These are phyloP conservation scores for Dioscorea zingiberensis DNA, from an alignment of 106 monocot species.

Conservation along the genomic window DNA sequence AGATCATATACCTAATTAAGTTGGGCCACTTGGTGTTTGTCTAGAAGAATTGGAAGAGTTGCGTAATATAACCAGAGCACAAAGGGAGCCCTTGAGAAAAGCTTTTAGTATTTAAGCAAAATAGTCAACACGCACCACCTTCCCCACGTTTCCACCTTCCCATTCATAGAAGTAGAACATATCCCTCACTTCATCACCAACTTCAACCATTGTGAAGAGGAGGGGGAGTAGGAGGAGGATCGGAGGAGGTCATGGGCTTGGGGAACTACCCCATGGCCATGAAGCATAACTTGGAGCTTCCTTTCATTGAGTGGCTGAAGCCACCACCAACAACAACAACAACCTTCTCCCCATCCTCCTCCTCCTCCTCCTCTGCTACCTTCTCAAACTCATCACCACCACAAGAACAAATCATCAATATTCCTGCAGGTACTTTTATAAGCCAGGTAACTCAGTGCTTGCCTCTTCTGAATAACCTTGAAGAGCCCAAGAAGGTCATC, in stretches of 20 bases:
- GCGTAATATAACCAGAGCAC: too few species aligned
- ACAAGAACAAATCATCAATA: background rate
- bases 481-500: conserved; percentile 16
- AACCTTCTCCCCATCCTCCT: background rate
- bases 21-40: too few species aligned
- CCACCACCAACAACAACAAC: conserved; percentile 8
- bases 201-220: too few species aligned
- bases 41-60: too few species aligned
- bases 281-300: conserved; percentile 12
- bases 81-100: too few species aligned
- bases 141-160: too few species aligned
- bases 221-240: too few species aligned
- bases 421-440: too few species aligned
- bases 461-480: conserved; percentile 43
- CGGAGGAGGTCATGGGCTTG: conserved; percentile 5
- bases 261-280: conserved; percentile 15
- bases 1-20: too few species aligned
- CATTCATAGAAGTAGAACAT: too few species aligned
- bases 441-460: conserved; percentile 16
- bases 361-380: conserved; percentile 1
- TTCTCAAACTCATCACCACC: background rate
- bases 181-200: too few species aligned
- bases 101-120: background rate
- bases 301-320: conserved; percentile 28
- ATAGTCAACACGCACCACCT: too few species aligned